These are phyloP conservation scores for Typha latifolia DNA, from an alignment of 176 grass and related monocot genomes.

Conservation along the genomic window DNA sequence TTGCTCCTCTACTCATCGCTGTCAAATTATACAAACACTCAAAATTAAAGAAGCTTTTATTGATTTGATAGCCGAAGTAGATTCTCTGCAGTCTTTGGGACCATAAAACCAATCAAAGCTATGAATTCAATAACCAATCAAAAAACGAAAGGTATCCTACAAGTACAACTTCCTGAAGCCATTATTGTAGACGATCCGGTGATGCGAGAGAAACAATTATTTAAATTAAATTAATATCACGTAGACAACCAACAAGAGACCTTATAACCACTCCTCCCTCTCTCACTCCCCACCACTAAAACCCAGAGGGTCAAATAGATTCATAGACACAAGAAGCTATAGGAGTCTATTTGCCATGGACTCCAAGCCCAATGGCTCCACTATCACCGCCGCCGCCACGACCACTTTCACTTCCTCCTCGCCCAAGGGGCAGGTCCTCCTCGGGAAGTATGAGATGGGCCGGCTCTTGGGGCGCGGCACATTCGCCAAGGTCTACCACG, in stretches of 20 bases:
- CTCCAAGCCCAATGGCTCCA: neutral
- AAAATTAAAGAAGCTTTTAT: too few species aligned
- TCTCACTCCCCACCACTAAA: neutral
- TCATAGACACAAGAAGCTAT: neutral
- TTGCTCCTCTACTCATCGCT: too few species aligned
- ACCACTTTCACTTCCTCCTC: neutral
- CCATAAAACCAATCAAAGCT: too few species aligned
- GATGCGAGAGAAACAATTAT: neutral
- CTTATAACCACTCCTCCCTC: neutral
- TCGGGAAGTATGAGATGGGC: conserved; percentile 68
- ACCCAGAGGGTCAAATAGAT: neutral
- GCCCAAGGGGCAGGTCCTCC: conserved; percentile 24
- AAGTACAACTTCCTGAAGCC: too few species aligned
- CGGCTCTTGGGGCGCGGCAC: conserved; percentile 63
- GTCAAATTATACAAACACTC: too few species aligned
- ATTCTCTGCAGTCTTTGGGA: too few species aligned
- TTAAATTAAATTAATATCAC: neutral
- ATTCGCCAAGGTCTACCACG: conserved; percentile 86
- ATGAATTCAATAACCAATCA: too few species aligned
- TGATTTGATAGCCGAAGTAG: too few species aligned
- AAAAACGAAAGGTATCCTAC: too few species aligned
- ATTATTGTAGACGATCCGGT: neutral
- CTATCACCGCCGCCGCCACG: neutral
- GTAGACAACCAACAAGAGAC: neutral
- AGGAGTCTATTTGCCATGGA: neutral